These are phyloP conservation scores for Alternaria novae-zelandiae DNA, from an alignment of 2,329 filamentous ascomycete species.

Conservation along the genomic window DNA sequence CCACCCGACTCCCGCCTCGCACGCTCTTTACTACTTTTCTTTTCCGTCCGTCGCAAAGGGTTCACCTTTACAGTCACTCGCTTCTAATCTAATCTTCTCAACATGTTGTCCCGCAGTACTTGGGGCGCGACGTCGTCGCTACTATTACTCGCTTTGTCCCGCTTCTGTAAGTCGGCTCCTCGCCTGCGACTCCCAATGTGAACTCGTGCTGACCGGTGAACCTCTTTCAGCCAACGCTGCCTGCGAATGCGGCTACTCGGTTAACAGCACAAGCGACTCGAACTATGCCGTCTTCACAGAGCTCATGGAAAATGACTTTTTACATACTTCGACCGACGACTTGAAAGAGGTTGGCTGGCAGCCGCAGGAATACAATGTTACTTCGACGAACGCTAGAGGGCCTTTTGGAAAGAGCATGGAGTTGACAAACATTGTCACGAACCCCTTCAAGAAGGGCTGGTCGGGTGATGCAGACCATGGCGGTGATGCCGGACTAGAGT, in stretches of 20 bases:
- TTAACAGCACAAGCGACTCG: conserved; percentile 54
- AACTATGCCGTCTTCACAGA: conserved; percentile 67
- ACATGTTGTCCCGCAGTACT: conserved; percentile 27
- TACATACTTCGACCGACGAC: conserved; percentile 60
- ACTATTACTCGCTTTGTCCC: conserved; percentile 37
- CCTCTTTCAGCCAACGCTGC: conserved; percentile 49
- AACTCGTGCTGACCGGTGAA: conserved; percentile 14
- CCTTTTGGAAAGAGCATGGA: conserved; percentile 70
- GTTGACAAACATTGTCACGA: conserved; percentile 63
- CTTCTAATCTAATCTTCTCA: conserved; percentile 18
- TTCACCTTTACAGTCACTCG: conserved; percentile 27
- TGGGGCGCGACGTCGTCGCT: conserved; percentile 37
- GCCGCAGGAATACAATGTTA: conserved; percentile 71
- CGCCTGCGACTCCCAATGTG: background rate
- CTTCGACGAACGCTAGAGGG: conserved; percentile 64
- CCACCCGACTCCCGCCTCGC: conserved; percentile 14
- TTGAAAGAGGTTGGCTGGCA: conserved; percentile 63
- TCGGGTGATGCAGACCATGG: conserved; percentile 54
- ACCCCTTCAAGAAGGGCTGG: conserved; percentile 56
- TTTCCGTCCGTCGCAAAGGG: conserved; percentile 14
- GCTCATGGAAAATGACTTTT: conserved; percentile 74
- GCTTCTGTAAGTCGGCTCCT: conserved; percentile 34
- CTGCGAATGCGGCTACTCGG: conserved; percentile 76
- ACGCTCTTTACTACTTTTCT: conserved; percentile 22
- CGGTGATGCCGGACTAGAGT: conserved; percentile 47